phyloP scores from a whole-genome alignment of 2,329 filamentous ascomycete genomes.

The Nemania sp. region DNA sequence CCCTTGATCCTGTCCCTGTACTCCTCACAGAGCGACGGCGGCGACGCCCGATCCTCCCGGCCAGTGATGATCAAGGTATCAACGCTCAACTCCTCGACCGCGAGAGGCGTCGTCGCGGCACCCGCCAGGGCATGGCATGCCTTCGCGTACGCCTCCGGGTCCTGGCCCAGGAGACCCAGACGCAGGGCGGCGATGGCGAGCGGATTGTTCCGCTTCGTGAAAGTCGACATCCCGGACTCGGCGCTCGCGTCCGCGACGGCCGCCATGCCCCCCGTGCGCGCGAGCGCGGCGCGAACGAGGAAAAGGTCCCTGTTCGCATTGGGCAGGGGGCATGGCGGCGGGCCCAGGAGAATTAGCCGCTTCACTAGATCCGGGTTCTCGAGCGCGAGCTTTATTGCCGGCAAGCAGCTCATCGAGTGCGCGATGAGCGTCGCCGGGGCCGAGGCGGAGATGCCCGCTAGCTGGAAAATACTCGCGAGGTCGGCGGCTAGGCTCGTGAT shows the following conservation, averaged over 20 bases:
- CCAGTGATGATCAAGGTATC: conserved; percentile 17
- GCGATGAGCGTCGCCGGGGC: conserved; percentile 19
- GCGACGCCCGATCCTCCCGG: conserved; percentile 1
- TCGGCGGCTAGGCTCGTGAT: conserved; percentile 13
- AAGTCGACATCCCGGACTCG: not conserved
- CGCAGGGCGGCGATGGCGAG: conserved; percentile 11
- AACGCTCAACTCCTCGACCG: conserved; percentile 3
- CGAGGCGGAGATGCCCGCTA: not conserved
- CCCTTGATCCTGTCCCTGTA: not conserved
- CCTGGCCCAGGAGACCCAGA: conserved; percentile 19
- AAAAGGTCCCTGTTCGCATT: not conserved
- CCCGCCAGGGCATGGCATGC: conserved; percentile 10
- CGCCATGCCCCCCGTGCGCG: conserved; percentile 6
- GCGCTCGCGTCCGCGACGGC: conserved; percentile 4
- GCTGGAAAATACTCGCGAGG: conserved; percentile 10
- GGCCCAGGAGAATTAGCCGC: conserved; percentile 11
- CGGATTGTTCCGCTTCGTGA: conserved; percentile 5
- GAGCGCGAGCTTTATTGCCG: conserved; percentile 14
- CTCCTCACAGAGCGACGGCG: conserved; percentile 2
- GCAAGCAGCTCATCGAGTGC: conserved; percentile 18
- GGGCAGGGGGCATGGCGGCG: conserved; percentile 2
- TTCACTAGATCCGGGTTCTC: conserved; percentile 7
- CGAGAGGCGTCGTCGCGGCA: not conserved
- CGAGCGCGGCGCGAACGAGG: not conserved
- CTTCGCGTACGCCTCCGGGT: conserved; percentile 23